Percentiles rank a stretch among this genome's conserved stretches.
Conservation (phyloP, 495 filamentous ascomycete genomes). For the Penicillium crystallinum region DNA sequence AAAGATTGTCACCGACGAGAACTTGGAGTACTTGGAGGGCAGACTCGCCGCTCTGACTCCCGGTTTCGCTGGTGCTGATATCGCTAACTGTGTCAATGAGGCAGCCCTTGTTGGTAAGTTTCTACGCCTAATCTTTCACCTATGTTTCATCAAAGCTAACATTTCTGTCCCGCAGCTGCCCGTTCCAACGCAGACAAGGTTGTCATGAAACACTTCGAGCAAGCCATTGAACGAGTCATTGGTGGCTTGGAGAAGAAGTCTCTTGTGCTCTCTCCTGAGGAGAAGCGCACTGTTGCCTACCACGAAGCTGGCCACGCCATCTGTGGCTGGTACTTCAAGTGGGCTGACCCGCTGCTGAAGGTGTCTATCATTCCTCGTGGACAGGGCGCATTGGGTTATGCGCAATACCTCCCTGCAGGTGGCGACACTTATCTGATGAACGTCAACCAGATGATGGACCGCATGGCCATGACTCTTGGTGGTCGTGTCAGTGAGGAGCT, state of each 20-base stretch:
- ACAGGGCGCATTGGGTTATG: slow-evolving; percentile 88
- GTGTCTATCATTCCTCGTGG: slow-evolving; percentile 97
- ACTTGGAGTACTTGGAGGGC: slow-evolving; percentile 80
- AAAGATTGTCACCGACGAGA: slow-evolving; percentile 87
- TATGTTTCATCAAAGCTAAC: slow-evolving; percentile 18
- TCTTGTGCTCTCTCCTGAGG: slow-evolving; percentile 81
- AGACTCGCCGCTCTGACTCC: slow-evolving; percentile 87
- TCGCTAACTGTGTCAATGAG: slow-evolving; percentile 97
- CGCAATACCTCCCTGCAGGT: slow-evolving; percentile 85
- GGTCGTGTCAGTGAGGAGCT: slow-evolving; percentile 92
- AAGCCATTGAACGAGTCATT: slow-evolving; percentile 94
- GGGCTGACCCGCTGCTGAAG: slow-evolving; percentile 94
- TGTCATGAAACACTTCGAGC: slow-evolving; percentile 86
- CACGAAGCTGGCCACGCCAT: slow-evolving; percentile 98
- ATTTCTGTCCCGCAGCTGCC: slow-evolving; percentile 57
- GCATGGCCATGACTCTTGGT: slow-evolving; percentile 98
- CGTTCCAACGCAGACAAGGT: slow-evolving; percentile 71
- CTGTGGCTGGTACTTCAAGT: slow-evolving; percentile 97
- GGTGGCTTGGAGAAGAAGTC: slow-evolving; percentile 96
- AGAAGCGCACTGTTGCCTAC: slow-evolving; percentile 94
- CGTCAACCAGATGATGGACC: slow-evolving; percentile 93
- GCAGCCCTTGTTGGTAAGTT: slow-evolving; percentile 90
- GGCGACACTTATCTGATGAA: slow-evolving; percentile 90
- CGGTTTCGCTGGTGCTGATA: slow-evolving; percentile 94
- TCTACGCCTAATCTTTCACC: neutral